Evolutionary conservation across 1,284 basidiomycete genomes (phyloP).

Genomic region (Grifola frondosa): DNA sequence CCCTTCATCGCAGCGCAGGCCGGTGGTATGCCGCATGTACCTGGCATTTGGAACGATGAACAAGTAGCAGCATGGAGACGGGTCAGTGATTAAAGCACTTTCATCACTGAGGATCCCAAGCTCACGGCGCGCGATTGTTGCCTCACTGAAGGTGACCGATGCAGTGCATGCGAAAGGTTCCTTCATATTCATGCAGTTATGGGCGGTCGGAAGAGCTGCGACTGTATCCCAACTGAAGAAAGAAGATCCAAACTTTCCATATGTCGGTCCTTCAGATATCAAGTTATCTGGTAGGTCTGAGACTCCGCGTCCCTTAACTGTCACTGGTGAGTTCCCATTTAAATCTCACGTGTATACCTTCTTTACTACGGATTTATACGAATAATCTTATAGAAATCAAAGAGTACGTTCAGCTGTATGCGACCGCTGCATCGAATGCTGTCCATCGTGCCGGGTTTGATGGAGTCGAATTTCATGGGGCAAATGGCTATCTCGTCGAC

Average conservation of each 20-base stretch:
- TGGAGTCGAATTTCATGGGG: conserved; percentile 36
- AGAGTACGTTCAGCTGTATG: conserved; percentile 40
- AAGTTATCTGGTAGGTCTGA: conserved; percentile 37
- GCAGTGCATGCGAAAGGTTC: conserved; percentile 34
- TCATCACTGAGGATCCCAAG: not conserved
- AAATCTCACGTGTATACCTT: no score
- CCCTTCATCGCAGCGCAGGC: conserved; percentile 42
- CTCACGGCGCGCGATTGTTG: not conserved
- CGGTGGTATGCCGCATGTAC: conserved; percentile 38
- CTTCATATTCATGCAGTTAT: conserved; percentile 47
- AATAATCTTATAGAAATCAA: conserved; percentile 36
- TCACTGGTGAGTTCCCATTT: conserved; percentile 21
- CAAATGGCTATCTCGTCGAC: conserved; percentile 42
- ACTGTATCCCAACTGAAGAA: conserved; percentile 28
- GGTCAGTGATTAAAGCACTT: conserved; percentile 25
- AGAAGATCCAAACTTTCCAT: conserved; percentile 20
- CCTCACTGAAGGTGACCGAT: conserved; percentile 23
- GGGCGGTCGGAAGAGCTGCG: conserved; percentile 45
- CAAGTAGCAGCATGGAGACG: conserved; percentile 50
- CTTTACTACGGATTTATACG: not conserved
- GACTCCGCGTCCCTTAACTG: conserved; percentile 36
- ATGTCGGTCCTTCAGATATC: conserved; percentile 41
- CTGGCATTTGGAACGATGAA: conserved; percentile 44
- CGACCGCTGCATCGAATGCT: conserved; percentile 42
- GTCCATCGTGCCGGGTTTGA: conserved; percentile 46